Evolutionary conservation across 768 basidiomycete species (phyloP), one percentile per base, ranked within the genome.

Genomic region (Tricholoma flavovirens): DNA sequence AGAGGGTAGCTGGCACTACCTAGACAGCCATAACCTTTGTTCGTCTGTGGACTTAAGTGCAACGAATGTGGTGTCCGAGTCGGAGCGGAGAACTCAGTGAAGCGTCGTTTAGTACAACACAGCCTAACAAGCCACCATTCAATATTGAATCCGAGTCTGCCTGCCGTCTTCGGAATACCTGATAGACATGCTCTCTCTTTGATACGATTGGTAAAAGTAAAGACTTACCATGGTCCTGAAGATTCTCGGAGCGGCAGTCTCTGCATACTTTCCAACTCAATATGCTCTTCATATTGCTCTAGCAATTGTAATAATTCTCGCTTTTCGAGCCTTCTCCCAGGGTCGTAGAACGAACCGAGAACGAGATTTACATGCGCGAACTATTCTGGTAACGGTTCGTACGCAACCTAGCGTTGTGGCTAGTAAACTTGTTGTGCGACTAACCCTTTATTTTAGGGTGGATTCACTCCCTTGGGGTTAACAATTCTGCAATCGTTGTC

Each of bases 341-440:
- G 89, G 90, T 21, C 76, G 83, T 1, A 75, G 69, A n/a, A 90
- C 89, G 3, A 82, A 70, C 57, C 72, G 91, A 19, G 89, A 93
- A 60, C 75, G 90, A 50, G 84, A 88, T 64, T 72, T 93, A 45
- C 88, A 92, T 73, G 83, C 82, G 0, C 77, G 89, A 2, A 78
- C 80, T 3, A 73, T 93, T 21, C 69, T 93, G 8, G 70, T 93
- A 8, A 93, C 90, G 19, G 90, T 87, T 63, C 56, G 81, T 71
- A 4, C 46, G 26, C 35, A 17, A 0, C 54, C 26, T 35, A 17
- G 0, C 54, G 40, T 11, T 32, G 9, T 14, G 14, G 2, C 14
- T 52, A 49, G 36, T n/a, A 29, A 15, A 24, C 29, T 49, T 19
- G 38, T 21, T 33, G 40, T 15, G 12, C 30, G 53, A 48, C 42